Percentiles rank a stretch among this genome's conserved stretches.
phyloP scores from a whole-genome alignment of 495 filamentous ascomycete genomes.

The Annulohypoxylon bovei region DNA sequence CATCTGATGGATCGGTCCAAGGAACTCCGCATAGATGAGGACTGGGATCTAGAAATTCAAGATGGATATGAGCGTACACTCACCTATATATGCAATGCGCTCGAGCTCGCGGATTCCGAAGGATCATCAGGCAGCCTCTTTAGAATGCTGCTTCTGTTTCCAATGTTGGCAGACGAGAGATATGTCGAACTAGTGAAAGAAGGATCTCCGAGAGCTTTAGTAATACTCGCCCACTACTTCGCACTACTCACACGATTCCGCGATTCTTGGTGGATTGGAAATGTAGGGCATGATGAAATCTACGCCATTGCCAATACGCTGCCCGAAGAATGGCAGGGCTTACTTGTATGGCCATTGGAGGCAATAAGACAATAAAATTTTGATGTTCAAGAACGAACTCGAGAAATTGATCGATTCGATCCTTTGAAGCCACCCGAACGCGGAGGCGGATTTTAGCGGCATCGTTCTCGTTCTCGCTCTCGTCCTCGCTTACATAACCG shows the following conservation, averaged over 20 bases:
- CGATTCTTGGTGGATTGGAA: slow-evolving; percentile 54
- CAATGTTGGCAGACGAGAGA: slow-evolving; percentile 45
- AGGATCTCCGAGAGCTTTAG: slow-evolving; percentile 51
- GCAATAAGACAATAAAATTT: slow-evolving; percentile 17
- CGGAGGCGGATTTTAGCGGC: background rate
- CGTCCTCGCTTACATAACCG: slow-evolving; percentile 7
- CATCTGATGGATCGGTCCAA: slow-evolving; percentile 20
- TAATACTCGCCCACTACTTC: slow-evolving; percentile 55
- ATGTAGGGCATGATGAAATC: slow-evolving; percentile 46
- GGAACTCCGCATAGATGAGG: slow-evolving; percentile 33
- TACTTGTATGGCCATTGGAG: slow-evolving; percentile 53
- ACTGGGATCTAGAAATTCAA: slow-evolving; percentile 44
- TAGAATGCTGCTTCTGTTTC: slow-evolving; percentile 51
- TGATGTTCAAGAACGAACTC: background rate
- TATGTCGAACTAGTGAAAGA: slow-evolving; percentile 51
- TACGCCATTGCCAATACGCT: slow-evolving; percentile 50
- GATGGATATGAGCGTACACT: slow-evolving; percentile 49
- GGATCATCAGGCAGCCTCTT: slow-evolving; percentile 39
- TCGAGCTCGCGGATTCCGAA: slow-evolving; percentile 40
- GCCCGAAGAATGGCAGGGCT: slow-evolving; percentile 49
- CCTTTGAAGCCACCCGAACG: background rate
- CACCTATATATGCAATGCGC: slow-evolving; percentile 49
- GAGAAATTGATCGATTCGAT: background rate
- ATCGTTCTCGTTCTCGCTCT: slow-evolving; percentile 29
- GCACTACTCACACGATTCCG: slow-evolving; percentile 44